Percentiles rank a stretch among this genome's conserved stretches.
Conservation (phyloP, 441 rosid genomes). For the Gossypium laxum region DNA sequence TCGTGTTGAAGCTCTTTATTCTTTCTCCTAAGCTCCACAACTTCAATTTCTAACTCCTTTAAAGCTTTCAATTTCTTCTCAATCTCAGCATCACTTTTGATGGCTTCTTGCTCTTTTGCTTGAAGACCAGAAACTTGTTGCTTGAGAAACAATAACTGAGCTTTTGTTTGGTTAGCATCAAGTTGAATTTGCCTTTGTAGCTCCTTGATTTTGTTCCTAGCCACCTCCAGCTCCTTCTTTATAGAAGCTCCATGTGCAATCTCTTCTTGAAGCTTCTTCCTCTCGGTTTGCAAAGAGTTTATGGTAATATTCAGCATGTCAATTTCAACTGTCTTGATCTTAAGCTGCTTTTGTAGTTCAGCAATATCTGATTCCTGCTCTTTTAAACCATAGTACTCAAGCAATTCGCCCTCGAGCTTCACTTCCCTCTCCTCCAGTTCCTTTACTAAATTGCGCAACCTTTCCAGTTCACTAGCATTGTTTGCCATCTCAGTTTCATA, state of each 20-base stretch:
- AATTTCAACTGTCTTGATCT: constrained; percentile 80
- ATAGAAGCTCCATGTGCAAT: constrained; percentile 33
- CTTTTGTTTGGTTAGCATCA: constrained; percentile 83
- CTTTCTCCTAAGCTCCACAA: constrained; percentile 80
- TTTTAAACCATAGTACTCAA: constrained; percentile 79
- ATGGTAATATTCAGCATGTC: constrained; percentile 83
- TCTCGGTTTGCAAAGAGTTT: constrained; percentile 66
- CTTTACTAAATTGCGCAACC: constrained; percentile 55
- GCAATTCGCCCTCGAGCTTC: constrained; percentile 84
- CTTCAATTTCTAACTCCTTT: constrained; percentile 68
- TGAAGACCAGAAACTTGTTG: constrained; percentile 79
- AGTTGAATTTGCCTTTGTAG: constrained; percentile 86
- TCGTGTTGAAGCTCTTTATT: constrained; percentile 89
- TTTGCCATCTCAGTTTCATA: constrained; percentile 66
- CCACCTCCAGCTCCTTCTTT: constrained; percentile 63
- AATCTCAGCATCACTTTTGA: constrained; percentile 55
- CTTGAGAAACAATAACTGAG: constrained; percentile 76
- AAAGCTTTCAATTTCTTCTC: constrained; percentile 65
- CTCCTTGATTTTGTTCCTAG: constrained; percentile 75
- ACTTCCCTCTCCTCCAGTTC: constrained; percentile 87
- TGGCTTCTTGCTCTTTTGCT: constrained; percentile 68
- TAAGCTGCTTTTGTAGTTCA: constrained; percentile 77
- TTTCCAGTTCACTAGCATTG: constrained; percentile 58
- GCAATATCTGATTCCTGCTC: constrained; percentile 70
- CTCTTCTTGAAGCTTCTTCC: constrained; percentile 84